phyloP scores from a whole-genome alignment of 768 basidiomycete genomes.

The Termitomyces sp. region DNA sequence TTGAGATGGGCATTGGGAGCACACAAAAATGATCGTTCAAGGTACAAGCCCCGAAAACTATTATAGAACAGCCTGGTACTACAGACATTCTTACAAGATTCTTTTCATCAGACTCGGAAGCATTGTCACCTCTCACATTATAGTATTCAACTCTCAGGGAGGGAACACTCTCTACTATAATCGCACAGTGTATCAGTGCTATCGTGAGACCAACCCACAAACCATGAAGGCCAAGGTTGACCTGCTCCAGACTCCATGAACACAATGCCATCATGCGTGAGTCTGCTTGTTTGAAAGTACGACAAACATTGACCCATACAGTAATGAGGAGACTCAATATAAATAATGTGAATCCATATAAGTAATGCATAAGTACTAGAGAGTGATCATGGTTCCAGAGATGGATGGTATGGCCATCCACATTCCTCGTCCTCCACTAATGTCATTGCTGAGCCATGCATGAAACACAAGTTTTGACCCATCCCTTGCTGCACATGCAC shows the following conservation, averaged over 20 bases:
- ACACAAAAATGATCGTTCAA: conserved; percentile 12
- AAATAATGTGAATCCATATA: neutral
- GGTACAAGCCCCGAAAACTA: neutral
- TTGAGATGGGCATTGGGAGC: conserved; percentile 66
- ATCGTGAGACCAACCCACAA: too few species aligned
- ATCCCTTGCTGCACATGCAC: conserved; percentile 9
- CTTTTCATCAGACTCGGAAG: too few species aligned
- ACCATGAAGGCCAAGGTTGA: too few species aligned
- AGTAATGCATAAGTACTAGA: neutral
- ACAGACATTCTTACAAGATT: neutral
- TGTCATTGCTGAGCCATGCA: conserved; percentile 9
- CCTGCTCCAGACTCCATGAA: too few species aligned
- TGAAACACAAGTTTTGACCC: conserved; percentile 10
- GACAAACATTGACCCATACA: too few species aligned
- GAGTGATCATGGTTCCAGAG: conserved; percentile 7
- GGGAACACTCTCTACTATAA: too few species aligned
- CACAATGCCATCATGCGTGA: too few species aligned
- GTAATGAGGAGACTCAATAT: too few species aligned
- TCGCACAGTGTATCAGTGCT: too few species aligned
- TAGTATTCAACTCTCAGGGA: too few species aligned
- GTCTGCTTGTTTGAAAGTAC: too few species aligned
- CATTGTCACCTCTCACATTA: neutral
- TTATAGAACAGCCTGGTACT: neutral
- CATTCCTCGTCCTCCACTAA: conserved; percentile 11
- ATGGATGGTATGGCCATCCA: conserved; percentile 11